These are phyloP conservation scores for Nigrospora sphaerica DNA, from an alignment of 2,329 filamentous ascomycete species.

Conservation along the genomic window DNA sequence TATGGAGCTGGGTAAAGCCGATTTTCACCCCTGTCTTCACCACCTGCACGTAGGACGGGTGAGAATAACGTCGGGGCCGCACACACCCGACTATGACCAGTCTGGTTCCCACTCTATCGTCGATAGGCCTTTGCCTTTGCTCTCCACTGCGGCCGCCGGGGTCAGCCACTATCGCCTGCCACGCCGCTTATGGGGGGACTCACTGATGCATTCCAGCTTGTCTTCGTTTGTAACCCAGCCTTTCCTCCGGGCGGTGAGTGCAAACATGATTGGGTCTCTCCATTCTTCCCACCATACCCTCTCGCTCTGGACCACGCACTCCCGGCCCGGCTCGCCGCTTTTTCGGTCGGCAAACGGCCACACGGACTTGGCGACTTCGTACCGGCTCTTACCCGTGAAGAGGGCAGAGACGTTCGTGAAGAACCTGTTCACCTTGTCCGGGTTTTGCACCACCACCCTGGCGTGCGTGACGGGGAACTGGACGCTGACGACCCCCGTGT, in stretches of 20 bases:
- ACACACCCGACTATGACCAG: too few species aligned
- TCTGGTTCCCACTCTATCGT: not conserved
- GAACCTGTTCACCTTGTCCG: slow-evolving; percentile 46
- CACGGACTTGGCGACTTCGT: slow-evolving; percentile 47
- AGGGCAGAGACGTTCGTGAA: slow-evolving; percentile 44
- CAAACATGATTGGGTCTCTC: slow-evolving; percentile 35
- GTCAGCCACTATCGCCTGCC: too few species aligned
- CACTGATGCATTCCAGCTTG: slow-evolving; percentile 40
- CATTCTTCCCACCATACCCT: slow-evolving; percentile 49
- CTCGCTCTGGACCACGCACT: slow-evolving; percentile 46
- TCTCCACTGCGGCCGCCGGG: slow-evolving; percentile 14
- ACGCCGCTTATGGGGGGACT: too few species aligned
- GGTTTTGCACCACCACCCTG: slow-evolving; percentile 40
- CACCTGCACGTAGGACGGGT: too few species aligned
- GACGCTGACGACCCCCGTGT: slow-evolving; percentile 41
- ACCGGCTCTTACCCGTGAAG: slow-evolving; percentile 45
- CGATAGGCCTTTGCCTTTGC: slow-evolving; percentile 5
- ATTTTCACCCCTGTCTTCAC: too few species aligned
- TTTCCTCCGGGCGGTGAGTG: slow-evolving; percentile 25
- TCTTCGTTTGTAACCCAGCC: slow-evolving; percentile 46
- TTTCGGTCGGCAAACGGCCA: slow-evolving; percentile 40
- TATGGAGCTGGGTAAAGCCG: too few species aligned
- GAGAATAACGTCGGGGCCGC: too few species aligned
- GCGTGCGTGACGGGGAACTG: slow-evolving; percentile 43
- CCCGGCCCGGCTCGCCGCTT: slow-evolving; percentile 34